Evolutionary conservation across 768 basidiomycete genomes (phyloP), one percentile per base, ranked within the genome.

Genomic region (Tephrocybe rancida): DNA sequence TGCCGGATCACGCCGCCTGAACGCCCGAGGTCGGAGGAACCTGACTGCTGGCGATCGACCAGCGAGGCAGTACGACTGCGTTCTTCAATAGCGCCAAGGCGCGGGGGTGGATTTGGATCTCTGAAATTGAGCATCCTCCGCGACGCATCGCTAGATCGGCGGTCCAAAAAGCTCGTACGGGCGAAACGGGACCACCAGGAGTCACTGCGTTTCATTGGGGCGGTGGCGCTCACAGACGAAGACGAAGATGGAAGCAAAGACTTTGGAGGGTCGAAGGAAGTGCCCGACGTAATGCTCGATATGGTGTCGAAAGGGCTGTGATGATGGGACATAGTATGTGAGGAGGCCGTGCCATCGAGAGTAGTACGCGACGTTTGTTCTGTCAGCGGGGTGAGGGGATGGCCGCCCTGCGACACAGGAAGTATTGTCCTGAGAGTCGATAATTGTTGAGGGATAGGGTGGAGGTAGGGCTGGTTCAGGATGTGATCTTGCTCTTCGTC

Each of bases 151-250:
- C 77, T 83, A 10, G 70, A 55, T 22, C 76, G 74, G 35, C 84
- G 78, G 57, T 89, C 88, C 24, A 88, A 75, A 45, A 90, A 73
- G 29, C 83, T 80, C 16, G 84, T 80, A 50, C 81, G 82, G 13
- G 88, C 75, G 61, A 95, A 85, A 2, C 88, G 84, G 8, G 77
- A 69, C 87, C 91, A 95, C 88, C 91, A 92, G 10, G 79, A 84
- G 64, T 90, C 83, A 37, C 82, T 86, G 6, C 90, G 77, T 39
- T 81, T 80, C 42, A 91, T 75, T 1, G 81, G 75, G 3, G 73
- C 69, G 55, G 49, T 38, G 77, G 70, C 61, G 74, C 73, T 43
- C 80, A 49, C 66, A 56, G 80, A 70, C 13, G 78, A 78, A 1
- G 77, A 75, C 1, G 61, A 50, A 27, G 55, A 55, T 14, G 73